Evolutionary conservation across 352 stramenopile species (phyloP).

Genomic region (Globisporangium cystogenes): DNA sequence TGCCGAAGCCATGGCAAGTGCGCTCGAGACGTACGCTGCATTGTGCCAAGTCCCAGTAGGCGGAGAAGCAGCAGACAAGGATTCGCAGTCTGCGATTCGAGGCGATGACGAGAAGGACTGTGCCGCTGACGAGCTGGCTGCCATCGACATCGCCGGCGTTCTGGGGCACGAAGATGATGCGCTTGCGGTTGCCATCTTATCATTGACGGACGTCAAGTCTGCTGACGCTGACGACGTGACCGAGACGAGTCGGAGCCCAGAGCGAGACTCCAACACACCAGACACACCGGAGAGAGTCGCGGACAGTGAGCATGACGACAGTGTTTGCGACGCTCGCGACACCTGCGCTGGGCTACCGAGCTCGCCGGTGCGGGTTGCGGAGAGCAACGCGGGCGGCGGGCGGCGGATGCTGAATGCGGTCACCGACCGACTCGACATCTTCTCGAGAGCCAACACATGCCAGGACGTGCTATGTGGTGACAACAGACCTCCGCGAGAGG

Average conservation of each 20-base stretch:
- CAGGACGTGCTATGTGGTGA: not conserved
- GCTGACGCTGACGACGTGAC: not conserved
- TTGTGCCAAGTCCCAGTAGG: not conserved
- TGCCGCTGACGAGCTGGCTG: not conserved
- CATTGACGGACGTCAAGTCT: not conserved
- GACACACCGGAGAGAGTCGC: not conserved
- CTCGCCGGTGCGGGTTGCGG: not conserved
- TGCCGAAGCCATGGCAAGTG: not conserved
- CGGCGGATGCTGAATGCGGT: not conserved
- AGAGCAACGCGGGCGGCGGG: no score
- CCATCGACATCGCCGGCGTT: not conserved
- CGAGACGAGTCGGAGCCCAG: not conserved
- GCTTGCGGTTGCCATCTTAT: not conserved
- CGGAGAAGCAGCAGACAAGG: not conserved
- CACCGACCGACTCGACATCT: not conserved
- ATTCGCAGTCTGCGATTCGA: not conserved
- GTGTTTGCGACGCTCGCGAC: not conserved
- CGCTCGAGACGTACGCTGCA: conserved; percentile 7
- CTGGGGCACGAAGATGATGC: not conserved
- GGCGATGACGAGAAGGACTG: not conserved
- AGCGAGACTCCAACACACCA: not conserved
- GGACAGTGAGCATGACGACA: not conserved
- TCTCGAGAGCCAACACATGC: not conserved
- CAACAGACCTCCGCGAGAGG: not conserved
- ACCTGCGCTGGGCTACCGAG: not conserved